These are phyloP conservation scores for Ascochyta clinopodiicola DNA, from an alignment of 2,329 filamentous ascomycete species.

Conservation along the genomic window DNA sequence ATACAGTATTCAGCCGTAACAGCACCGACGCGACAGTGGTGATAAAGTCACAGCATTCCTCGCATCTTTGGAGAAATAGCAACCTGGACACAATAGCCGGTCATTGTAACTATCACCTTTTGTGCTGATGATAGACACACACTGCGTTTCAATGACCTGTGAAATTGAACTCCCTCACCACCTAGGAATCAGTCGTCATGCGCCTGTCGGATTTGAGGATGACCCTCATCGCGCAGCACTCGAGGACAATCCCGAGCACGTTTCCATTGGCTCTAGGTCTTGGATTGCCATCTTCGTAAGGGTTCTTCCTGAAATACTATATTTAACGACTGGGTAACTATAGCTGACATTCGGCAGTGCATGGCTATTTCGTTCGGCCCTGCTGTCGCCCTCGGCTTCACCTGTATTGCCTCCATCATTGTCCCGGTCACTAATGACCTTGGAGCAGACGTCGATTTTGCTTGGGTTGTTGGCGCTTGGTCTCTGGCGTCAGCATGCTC, in stretches of 20 bases:
- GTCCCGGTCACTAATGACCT: conserved; percentile 1
- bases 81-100: no score
- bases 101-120: no score
- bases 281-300: conserved; percentile 2
- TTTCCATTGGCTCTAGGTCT: background rate
- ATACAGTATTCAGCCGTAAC: no score
- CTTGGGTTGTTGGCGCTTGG: conserved; percentile 3
- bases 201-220: background rate
- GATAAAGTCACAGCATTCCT: no score
- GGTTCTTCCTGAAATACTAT: no score
- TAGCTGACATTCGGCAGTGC: background rate
- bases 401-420: conserved; percentile 1
- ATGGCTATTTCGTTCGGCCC: conserved; percentile 3
- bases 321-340: background rate
- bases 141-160: no score
- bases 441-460: background rate
- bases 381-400: conserved; percentile 2
- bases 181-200: no score
- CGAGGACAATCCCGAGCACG: background rate
- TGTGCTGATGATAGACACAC: no score
- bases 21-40: no score
- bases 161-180: background rate
- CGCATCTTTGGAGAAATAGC: no score
- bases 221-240: conserved; percentile 3
- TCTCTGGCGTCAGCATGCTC: conserved; percentile 3